These are phyloP conservation scores for Syzygium oleosum DNA, from an alignment of 345 rosid species.

Conservation along the genomic window DNA sequence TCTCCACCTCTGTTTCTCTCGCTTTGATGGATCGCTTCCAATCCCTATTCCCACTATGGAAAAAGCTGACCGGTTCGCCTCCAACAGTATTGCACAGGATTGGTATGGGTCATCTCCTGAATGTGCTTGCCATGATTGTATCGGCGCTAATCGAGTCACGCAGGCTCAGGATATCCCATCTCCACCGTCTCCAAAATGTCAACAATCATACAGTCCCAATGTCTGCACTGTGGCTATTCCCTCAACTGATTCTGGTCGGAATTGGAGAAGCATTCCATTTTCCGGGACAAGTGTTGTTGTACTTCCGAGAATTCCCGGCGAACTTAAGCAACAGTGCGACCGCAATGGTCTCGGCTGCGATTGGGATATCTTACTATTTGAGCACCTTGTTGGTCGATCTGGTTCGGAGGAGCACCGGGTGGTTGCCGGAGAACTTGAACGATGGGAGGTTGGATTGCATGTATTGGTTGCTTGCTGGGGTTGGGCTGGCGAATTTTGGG, in stretches of 20 bases:
- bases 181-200: not conserved
- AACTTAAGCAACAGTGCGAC: conserved; percentile 32
- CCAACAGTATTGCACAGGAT: conserved; percentile 27
- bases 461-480: conserved; percentile 28
- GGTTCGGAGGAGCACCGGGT: conserved; percentile 18
- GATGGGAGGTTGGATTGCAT: conserved; percentile 35
- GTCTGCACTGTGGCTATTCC: conserved; percentile 40
- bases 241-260: conserved; percentile 30
- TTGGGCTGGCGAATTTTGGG: conserved; percentile 27
- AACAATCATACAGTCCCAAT: conserved; percentile 10
- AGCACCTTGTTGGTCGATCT: conserved; percentile 28
- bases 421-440: conserved; percentile 46
- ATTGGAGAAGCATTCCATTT: conserved; percentile 40
- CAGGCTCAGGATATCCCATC: conserved; percentile 15
- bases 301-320: conserved; percentile 36
- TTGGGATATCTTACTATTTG: conserved; percentile 28
- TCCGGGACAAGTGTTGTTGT: conserved; percentile 31
- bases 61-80: conserved; percentile 6
- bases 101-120: conserved; percentile 38
- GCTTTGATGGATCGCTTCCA: conserved; percentile 18
- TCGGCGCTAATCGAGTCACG: conserved; percentile 36
- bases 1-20: conserved; percentile 15
- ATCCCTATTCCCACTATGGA: conserved; percentile 17
- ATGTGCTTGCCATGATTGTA: conserved; percentile 17
- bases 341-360: conserved; percentile 28